Evolutionary conservation across 2,329 filamentous ascomycete species (phyloP).

Genomic region (Colletotrichum sp.): DNA sequence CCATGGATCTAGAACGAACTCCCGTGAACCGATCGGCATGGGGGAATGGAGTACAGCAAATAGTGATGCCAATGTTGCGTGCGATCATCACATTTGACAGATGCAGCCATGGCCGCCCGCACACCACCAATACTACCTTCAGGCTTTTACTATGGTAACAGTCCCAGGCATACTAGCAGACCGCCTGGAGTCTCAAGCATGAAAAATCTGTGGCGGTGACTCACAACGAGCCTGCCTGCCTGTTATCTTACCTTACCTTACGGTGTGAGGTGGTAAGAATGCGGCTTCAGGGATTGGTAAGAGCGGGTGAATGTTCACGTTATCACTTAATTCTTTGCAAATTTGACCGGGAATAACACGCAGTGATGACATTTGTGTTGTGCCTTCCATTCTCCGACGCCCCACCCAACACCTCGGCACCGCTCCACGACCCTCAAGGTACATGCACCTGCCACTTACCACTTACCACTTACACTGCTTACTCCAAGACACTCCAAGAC

Average conservation of each 20-base stretch:
- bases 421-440: neutral
- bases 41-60: neutral
- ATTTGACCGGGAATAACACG: neutral
- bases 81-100: neutral
- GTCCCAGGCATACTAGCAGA: neutral
- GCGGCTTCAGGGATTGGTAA: neutral
- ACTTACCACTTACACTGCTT: neutral
- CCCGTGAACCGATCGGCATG: neutral
- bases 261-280: neutral
- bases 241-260: neutral
- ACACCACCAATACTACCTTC: neutral
- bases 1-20: neutral
- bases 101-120: neutral
- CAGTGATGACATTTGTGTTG: neutral
- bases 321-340: neutral
- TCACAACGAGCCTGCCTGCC: neutral
- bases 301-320: neutral
- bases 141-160: neutral
- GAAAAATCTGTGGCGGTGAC: neutral
- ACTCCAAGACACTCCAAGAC: neutral
- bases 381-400: neutral
- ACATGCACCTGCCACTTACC: neutral
- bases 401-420: neutral
- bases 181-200: neutral
- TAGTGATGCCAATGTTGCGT: neutral